Base-by-base conservation (phyloP, 2,329 filamentous ascomycete genomes). In the Davidsoniella australis region DNA sequence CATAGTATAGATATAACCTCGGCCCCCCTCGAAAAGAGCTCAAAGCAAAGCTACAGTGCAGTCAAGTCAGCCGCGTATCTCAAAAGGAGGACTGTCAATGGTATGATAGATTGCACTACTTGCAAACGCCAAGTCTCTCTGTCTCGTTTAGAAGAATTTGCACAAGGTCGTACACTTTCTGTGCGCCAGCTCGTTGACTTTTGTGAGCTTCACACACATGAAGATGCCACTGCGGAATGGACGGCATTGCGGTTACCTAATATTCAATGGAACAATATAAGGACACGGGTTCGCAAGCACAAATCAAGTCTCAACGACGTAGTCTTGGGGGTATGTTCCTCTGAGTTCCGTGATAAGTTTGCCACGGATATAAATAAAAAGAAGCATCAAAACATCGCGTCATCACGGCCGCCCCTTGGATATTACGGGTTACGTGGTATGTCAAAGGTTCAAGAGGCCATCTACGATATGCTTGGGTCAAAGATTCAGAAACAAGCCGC, bases 351-450 rank as follows among this genome's bases (percentile, higher is more conserved):
- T 12, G 65, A 71, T 8, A 57, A 69, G 1, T 66, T 85, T 20
- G 70, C 69, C 4, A 65, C 70, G 3, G 71, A 66, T 10, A 66
- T 83, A 41, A 69, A 70, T 49, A 62, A 66, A 2, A 80, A 79
- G 10, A 69, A 72, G 58, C 74, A 73, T 26, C 70, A 75, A 47
- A 80, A 73, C 23, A 65, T 83, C 50, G 66, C 75, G 2, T 26
- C 47, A 72, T 75, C 52, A 76, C 70, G 46, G 65, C 72, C 45
- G 71, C 68, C 74, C 2, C 82, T 83, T 8, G 87, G 87, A 0
- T 94, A 94, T 63, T 94, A 94, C 63, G 87, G 87, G 1, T 73
- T 80, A 2, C 74, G 79, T 17, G 87, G 87, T 1, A 70, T 82
- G 47, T 75, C 75, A 45, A 64, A 73, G 47, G 85, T 94, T 72